Percentiles rank a stretch among this genome's conserved stretches.
These are phyloP conservation scores for Hyaloscypha bicolor DNA, from an alignment of 495 filamentous ascomycete genomes.

Conservation along the genomic window DNA sequence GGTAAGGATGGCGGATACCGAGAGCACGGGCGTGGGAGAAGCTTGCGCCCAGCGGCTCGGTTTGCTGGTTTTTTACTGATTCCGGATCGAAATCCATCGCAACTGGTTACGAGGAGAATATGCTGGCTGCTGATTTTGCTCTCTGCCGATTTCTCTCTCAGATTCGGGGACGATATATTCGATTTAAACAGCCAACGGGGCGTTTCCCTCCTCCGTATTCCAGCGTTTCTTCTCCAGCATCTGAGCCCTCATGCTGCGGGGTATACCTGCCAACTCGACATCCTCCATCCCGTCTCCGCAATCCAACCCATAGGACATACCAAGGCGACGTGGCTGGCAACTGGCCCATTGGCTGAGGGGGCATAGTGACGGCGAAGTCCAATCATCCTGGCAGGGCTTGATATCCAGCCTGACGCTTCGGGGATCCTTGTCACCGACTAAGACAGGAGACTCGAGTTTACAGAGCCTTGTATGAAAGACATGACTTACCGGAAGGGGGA, in stretches of 20 bases:
- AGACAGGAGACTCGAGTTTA: neutral
- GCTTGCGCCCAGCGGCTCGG: neutral
- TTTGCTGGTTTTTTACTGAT: slow-evolving; percentile 4
- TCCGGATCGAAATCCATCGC: slow-evolving; percentile 1
- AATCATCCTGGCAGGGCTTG: neutral
- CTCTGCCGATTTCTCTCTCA: neutral
- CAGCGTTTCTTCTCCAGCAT: slow-evolving; percentile 2
- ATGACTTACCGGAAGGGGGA: neutral
- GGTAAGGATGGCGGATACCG: neutral
- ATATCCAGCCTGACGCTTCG: neutral
- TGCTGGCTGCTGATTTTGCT: neutral
- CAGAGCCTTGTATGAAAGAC: neutral
- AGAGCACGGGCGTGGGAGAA: neutral
- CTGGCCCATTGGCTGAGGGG: neutral
- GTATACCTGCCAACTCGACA: neutral
- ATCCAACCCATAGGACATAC: neutral
- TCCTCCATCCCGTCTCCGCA: neutral
- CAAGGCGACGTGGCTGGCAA: neutral
- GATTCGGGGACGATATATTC: neutral
- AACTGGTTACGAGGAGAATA: slow-evolving; percentile 1
- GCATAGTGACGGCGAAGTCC: neutral
- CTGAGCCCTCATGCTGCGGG: neutral
- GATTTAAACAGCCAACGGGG: slow-evolving; percentile 2
- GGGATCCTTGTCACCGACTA: slow-evolving; percentile 1
- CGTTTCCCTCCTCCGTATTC: neutral